A percentile compares a stretch with the other conserved stretches of the same genome.
These are phyloP conservation scores for Nemania sp. DNA, from an alignment of 2,329 filamentous ascomycete genomes.

Conservation along the genomic window DNA sequence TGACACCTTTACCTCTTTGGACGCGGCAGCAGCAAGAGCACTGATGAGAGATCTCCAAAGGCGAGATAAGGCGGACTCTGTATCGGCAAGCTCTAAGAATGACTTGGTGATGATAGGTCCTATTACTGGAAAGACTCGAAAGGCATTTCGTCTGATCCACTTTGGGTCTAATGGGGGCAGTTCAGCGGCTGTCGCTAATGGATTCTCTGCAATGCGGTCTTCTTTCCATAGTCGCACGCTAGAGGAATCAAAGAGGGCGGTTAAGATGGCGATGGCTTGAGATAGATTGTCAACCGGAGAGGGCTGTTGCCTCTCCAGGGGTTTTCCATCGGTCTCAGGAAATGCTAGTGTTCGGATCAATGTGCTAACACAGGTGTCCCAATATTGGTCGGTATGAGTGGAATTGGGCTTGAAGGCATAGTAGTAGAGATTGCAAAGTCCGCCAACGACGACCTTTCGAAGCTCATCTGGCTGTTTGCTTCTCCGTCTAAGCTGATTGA, in stretches of 20 bases:
- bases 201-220: slow-evolving; percentile 66
- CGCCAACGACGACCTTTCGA: slow-evolving; percentile 63
- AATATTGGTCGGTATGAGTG: slow-evolving; percentile 73
- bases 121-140: slow-evolving; percentile 66
- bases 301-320: slow-evolving; percentile 42
- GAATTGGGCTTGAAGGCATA: slow-evolving; percentile 77
- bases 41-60: slow-evolving; percentile 67
- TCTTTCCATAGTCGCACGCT: slow-evolving; percentile 71
- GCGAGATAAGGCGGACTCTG: slow-evolving; percentile 55
- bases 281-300: slow-evolving; percentile 53
- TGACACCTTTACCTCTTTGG: slow-evolving; percentile 88
- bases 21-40: slow-evolving; percentile 68
- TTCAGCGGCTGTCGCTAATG: slow-evolving; percentile 68
- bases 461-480: slow-evolving; percentile 63
- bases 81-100: slow-evolving; percentile 65
- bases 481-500: slow-evolving; percentile 72
- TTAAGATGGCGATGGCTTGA: slow-evolving; percentile 70
- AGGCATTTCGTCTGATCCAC: slow-evolving; percentile 79
- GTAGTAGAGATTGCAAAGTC: slow-evolving; percentile 81
- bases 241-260: slow-evolving; percentile 69
- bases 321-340: slow-evolving; percentile 35
- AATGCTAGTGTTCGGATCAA: slow-evolving; percentile 64
- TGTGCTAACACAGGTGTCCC: slow-evolving; percentile 74
- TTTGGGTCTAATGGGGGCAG: slow-evolving; percentile 82
- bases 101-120: slow-evolving; percentile 63